Conservation (phyloP, 2,329 filamentous ascomycete species). For the Fusarium bactridioides region DNA sequence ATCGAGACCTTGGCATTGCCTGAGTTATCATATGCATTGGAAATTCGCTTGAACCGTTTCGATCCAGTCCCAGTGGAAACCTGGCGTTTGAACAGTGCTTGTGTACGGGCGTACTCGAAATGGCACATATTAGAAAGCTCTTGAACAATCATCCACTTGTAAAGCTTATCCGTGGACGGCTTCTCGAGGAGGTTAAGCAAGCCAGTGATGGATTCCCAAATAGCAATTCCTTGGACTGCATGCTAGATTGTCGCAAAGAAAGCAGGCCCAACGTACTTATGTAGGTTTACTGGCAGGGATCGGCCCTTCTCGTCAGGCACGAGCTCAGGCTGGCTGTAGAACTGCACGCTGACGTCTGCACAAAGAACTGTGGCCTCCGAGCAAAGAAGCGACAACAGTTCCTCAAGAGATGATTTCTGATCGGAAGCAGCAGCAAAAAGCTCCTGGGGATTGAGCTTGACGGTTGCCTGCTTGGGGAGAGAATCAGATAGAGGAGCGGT, state of each 20-base stretch:
- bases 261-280: slow-evolving; percentile 52
- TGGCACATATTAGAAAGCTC: slow-evolving; percentile 56
- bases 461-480: slow-evolving; percentile 34
- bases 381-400: slow-evolving; percentile 46
- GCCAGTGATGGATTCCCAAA: slow-evolving; percentile 52
- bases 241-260: slow-evolving; percentile 53
- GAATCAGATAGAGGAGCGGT: slow-evolving; percentile 39
- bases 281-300: slow-evolving; percentile 46
- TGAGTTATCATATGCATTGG: slow-evolving; percentile 46
- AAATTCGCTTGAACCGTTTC: slow-evolving; percentile 54
- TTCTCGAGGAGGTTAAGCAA: slow-evolving; percentile 47
- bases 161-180: slow-evolving; percentile 40
- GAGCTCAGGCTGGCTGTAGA: slow-evolving; percentile 53
- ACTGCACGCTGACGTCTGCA: slow-evolving; percentile 47
- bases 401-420: slow-evolving; percentile 46
- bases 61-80: slow-evolving; percentile 46
- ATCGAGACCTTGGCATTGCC: slow-evolving; percentile 49
- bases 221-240: slow-evolving; percentile 45
- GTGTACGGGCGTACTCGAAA: slow-evolving; percentile 52
- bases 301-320: slow-evolving; percentile 56
- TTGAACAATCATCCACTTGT: slow-evolving; percentile 50
- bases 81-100: slow-evolving; percentile 51
- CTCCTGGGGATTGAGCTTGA: slow-evolving; percentile 45
- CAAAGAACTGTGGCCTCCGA: slow-evolving; percentile 46
- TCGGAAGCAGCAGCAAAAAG: slow-evolving; percentile 44